These are phyloP conservation scores for Phytophthora brassicae DNA, from an alignment of 352 stramenopile species.

Conservation along the genomic window DNA sequence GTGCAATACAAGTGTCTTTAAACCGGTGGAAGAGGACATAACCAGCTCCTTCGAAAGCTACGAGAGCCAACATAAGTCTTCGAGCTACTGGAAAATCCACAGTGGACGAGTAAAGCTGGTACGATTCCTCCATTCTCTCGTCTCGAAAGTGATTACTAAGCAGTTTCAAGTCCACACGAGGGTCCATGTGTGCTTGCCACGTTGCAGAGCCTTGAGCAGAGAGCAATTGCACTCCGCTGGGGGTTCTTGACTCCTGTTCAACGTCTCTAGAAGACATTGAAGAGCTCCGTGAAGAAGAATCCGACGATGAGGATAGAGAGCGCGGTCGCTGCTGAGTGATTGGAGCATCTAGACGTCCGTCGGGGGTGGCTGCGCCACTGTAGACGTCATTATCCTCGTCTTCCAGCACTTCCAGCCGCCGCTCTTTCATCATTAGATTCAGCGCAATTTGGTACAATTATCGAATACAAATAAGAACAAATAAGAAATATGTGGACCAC, in stretches of 20 bases:
- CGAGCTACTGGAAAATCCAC: constrained; percentile 59
- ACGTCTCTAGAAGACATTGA: constrained; percentile 8
- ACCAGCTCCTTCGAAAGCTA: constrained; percentile 52
- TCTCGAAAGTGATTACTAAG: constrained; percentile 76
- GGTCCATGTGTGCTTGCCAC: constrained; percentile 59
- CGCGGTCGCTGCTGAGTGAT: not conserved
- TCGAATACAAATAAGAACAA: not conserved
- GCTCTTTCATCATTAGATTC: constrained; percentile 8
- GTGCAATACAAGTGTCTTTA: constrained; percentile 40
- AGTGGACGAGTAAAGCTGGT: constrained; percentile 80
- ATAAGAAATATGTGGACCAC: not conserved
- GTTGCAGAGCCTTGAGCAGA: constrained; percentile 43
- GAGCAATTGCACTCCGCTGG: constrained; percentile 30
- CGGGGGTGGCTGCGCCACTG: constrained; percentile 13
- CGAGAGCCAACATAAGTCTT: constrained; percentile 61
- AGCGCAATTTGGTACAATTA: not conserved
- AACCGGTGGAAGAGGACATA: constrained; percentile 59
- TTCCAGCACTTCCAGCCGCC: constrained; percentile 22
- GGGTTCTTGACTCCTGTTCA: constrained; percentile 7
- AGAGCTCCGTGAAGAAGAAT: constrained; percentile 25
- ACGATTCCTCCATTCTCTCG: constrained; percentile 71
- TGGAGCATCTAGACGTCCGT: not conserved
- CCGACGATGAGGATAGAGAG: constrained; percentile 18
- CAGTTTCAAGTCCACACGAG: constrained; percentile 49
- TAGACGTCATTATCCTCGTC: constrained; percentile 10